phyloP scores from a whole-genome alignment of 2,329 filamentous ascomycete species.

The Samsoniella hepiali region DNA sequence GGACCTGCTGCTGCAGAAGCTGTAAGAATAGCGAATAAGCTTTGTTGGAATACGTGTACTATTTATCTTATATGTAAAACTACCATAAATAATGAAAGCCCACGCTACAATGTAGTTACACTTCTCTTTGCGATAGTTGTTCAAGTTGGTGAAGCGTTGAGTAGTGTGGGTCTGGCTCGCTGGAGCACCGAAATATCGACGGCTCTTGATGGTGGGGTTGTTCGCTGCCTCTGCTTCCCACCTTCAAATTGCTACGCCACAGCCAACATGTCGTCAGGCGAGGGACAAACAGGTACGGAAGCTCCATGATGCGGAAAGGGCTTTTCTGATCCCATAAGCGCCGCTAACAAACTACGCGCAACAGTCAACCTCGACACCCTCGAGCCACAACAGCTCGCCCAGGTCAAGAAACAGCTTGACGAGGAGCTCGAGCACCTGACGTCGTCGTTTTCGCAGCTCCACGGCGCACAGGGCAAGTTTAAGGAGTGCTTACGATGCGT shows the following conservation, averaged over 20 bases:
- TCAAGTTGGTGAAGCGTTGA: not conserved
- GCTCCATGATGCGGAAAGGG: not conserved
- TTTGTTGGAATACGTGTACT: not conserved
- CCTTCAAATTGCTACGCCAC: not conserved
- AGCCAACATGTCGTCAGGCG: conserved; percentile 15
- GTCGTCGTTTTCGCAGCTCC: conserved; percentile 82
- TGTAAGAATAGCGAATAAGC: conserved; percentile 37
- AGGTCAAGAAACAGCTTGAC: conserved; percentile 94
- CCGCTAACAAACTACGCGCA: not conserved
- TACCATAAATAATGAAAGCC: not conserved
- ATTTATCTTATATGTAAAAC: conserved; percentile 2
- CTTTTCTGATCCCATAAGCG: not conserved
- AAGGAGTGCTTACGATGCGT: conserved; percentile 83
- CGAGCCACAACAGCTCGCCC: conserved; percentile 77
- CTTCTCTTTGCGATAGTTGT: not conserved
- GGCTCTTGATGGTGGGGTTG: conserved; percentile 15
- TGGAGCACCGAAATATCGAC: conserved; percentile 1
- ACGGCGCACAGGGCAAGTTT: conserved; percentile 88
- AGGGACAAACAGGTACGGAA: conserved; percentile 15
- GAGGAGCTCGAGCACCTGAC: conserved; percentile 95
- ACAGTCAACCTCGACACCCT: conserved; percentile 68
- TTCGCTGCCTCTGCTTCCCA: not conserved
- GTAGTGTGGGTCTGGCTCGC: conserved; percentile 3
- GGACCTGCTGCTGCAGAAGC: conserved; percentile 39
- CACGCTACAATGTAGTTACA: not conserved